A percentile compares a stretch with the other conserved stretches of the same genome.
Evolutionary conservation across 2,329 filamentous ascomycete species (phyloP).

Genomic region (Lachnellula hyalina): DNA sequence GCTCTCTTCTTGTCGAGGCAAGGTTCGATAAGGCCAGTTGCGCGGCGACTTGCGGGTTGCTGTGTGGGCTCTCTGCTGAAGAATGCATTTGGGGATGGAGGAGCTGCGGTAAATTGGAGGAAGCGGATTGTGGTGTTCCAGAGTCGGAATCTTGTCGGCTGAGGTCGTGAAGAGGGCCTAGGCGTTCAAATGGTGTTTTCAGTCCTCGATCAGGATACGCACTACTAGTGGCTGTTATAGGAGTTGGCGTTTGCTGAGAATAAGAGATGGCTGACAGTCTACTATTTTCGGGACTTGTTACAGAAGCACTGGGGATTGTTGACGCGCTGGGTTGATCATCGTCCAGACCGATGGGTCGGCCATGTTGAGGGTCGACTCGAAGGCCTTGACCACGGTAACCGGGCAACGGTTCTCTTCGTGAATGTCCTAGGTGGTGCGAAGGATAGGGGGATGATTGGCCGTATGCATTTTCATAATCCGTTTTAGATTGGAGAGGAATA

Average conservation of each 20-base stretch:
- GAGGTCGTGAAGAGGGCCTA: conserved; percentile 56
- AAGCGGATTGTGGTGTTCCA: conserved; percentile 37
- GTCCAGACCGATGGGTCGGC: conserved; percentile 46
- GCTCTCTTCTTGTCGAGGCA: conserved; percentile 26
- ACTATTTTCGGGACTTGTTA: conserved; percentile 53
- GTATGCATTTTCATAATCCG: conserved; percentile 51
- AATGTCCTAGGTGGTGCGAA: conserved; percentile 22
- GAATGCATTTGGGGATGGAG: conserved; percentile 28
- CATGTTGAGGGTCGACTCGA: conserved; percentile 58
- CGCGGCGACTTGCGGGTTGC: conserved; percentile 28
- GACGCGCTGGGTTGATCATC: conserved; percentile 56
- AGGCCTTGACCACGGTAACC: conserved; percentile 57
- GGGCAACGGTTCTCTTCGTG: conserved; percentile 50
- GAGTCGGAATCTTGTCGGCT: conserved; percentile 46
- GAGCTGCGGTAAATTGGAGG: conserved; percentile 49
- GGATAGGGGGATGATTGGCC: conserved; percentile 54
- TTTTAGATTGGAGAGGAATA: conserved; percentile 79
- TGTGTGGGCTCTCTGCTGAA: conserved; percentile 23
- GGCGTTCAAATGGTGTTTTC: conserved; percentile 53
- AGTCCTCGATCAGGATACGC: conserved; percentile 33
- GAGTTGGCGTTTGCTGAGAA: conserved; percentile 50
- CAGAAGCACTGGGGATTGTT: conserved; percentile 52
- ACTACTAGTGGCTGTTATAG: conserved; percentile 49
- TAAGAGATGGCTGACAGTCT: conserved; percentile 52
- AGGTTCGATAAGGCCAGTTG: conserved; percentile 31